These are phyloP conservation scores for Ajuga chamaepitys DNA, from an alignment of 257 asterid genomes.

Conservation along the genomic window DNA sequence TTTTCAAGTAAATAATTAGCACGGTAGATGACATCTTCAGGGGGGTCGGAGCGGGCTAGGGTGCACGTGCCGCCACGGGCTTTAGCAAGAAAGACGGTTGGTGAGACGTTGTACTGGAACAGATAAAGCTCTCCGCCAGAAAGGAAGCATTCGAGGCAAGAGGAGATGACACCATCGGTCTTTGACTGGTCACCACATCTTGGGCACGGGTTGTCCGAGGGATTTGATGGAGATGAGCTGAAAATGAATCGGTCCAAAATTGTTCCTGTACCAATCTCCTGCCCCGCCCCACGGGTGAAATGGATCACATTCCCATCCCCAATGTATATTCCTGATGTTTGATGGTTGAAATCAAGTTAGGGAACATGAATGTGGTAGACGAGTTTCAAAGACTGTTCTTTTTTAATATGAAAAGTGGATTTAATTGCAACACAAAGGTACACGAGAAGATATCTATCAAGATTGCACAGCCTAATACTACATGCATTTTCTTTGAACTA, in stretches of 20 bases:
- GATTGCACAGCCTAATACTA: background rate
- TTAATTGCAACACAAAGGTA: background rate
- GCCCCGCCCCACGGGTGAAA: constrained; percentile 83
- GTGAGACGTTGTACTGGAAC: constrained; percentile 54
- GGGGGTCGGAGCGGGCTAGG: constrained; percentile 58
- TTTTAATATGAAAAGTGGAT: background rate
- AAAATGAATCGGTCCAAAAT: constrained; percentile 45
- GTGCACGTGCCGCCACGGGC: constrained; percentile 92
- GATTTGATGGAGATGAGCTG: constrained; percentile 61
- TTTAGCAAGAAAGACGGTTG: constrained; percentile 53
- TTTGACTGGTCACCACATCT: constrained; percentile 65
- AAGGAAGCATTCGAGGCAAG: constrained; percentile 90
- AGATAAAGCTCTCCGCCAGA: constrained; percentile 54
- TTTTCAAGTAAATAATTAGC: constrained; percentile 67
- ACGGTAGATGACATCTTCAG: constrained; percentile 57
- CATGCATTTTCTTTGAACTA: background rate
- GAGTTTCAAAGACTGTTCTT: background rate
- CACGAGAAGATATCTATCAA: background rate
- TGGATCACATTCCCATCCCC: constrained; percentile 77
- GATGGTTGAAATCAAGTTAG: constrained; percentile 10
- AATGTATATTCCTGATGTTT: constrained; percentile 60
- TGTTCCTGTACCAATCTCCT: constrained; percentile 84
- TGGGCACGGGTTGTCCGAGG: constrained; percentile 57
- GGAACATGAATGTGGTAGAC: background rate
- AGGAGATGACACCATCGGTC: constrained; percentile 60